phyloP scores from a whole-genome alignment of 345 rosid genomes.

The Clausena lansium region DNA sequence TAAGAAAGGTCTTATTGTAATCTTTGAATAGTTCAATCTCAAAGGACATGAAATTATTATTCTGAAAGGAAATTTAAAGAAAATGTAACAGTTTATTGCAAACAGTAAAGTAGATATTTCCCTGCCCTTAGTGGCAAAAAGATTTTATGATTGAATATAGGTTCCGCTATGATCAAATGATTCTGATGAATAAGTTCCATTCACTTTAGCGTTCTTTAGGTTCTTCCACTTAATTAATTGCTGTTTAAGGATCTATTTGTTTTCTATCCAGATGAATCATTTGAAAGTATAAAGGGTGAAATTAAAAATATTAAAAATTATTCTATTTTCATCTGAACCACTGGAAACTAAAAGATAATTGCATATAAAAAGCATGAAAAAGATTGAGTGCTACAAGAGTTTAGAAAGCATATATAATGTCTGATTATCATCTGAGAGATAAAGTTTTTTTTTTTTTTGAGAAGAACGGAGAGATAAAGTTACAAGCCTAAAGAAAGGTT shows the following conservation, averaged over 20 bases:
- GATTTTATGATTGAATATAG: background rate
- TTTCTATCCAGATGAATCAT: background rate
- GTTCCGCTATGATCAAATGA: background rate
- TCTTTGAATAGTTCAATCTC: background rate
- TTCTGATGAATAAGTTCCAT: background rate
- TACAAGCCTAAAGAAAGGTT: background rate
- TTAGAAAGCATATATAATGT: background rate
- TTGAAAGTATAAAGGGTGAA: background rate
- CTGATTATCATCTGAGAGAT: background rate
- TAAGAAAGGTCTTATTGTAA: background rate
- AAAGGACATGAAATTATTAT: background rate
- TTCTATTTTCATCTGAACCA: background rate
- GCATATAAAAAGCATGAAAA: background rate
- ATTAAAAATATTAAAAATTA: background rate
- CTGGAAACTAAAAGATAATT: background rate
- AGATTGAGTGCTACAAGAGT: background rate
- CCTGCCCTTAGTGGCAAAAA: background rate
- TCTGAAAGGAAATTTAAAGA: background rate
- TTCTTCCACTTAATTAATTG: background rate
- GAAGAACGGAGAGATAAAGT: no score
- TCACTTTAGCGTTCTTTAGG: background rate
- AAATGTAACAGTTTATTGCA: background rate
- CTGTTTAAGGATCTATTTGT: background rate
- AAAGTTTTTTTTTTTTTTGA: no score
- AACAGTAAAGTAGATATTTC: background rate